Conservation (phyloP, 1,284 basidiomycete genomes). For the Blastosporella zonata region DNA sequence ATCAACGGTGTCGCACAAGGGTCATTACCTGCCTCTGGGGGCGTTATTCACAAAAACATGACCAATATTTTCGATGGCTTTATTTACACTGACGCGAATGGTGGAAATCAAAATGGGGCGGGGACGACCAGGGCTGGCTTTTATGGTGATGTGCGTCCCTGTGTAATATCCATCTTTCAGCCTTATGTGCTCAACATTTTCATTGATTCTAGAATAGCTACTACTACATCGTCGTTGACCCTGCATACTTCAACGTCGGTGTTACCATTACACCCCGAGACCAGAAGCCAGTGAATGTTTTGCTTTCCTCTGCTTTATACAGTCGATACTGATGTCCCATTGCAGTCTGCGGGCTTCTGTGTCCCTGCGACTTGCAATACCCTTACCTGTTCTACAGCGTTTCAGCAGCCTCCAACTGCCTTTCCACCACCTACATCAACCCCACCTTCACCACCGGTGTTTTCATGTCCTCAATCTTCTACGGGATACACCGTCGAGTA, state of each 20-base stretch:
- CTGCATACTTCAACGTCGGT: constrained; percentile 23
- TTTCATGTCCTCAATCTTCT: constrained; percentile 8
- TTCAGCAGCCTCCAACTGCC: constrained; percentile 11
- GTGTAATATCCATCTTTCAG: neutral
- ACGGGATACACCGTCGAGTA: constrained; percentile 17
- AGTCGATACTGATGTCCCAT: neutral
- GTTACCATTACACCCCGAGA: constrained; percentile 21
- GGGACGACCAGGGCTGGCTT: constrained; percentile 23
- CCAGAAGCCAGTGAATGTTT: constrained; percentile 8
- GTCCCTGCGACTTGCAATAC: constrained; percentile 9
- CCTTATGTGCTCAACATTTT: neutral
- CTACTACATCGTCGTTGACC: constrained; percentile 27
- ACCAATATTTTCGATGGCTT: constrained; percentile 15
- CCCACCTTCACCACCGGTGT: constrained; percentile 10
- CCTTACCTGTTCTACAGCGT: constrained; percentile 12
- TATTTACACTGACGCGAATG: constrained; percentile 23
- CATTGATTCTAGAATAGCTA: constrained; percentile 17
- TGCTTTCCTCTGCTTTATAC: neutral
- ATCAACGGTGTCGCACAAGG: constrained; percentile 14
- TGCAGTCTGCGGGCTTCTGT: constrained; percentile 15
- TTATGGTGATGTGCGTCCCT: constrained; percentile 16
- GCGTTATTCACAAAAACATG: neutral
- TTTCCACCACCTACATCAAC: constrained; percentile 14
- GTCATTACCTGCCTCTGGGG: constrained; percentile 5
- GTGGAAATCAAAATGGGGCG: constrained; percentile 18